Base-by-base conservation (phyloP, 306 rosid species). In the Astragalus glycyphyllos region DNA sequence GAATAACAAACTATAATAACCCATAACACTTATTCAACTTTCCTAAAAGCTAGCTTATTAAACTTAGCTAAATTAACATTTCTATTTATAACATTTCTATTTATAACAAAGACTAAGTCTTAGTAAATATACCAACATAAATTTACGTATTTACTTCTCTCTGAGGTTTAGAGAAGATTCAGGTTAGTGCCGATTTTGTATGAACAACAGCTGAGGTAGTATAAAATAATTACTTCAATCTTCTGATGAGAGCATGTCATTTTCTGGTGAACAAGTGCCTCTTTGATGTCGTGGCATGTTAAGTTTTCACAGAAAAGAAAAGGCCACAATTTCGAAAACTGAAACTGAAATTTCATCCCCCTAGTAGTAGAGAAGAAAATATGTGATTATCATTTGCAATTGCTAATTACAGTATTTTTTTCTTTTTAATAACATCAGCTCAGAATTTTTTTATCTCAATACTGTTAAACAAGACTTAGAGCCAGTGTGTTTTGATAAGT, bases 291-390 rank as follows among this genome's bases (percentile, higher is more conserved):
- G 12, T 37, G 38, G 20, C 10, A 16, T 51, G 54, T 50, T 15
- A 3, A 51, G 44, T 29, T 41, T 41, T 46, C 31, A 4, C 4
- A 42, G 9, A 42, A 14, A 0, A 38, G 11, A 50, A 32, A 46
- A 14, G 34, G 4, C 31, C 32, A 32, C 16, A 2, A 16, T 34
- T 20, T 26, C 44, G 9, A 51, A n/a, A 29, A 65, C 58, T 31
- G 42, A 45, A 65, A 65, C 41, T 65, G 42, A 65, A 65, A 8
- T 46, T 46, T 8, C 12, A 65, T 26, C 6, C 55, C 29, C 69
- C 20, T 32, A 1, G 8, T 11, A 42, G 26, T n/a, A n/a, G 31
- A 31, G 13, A 31, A 31, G 44, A n/a, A 65, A 14, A 65, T 14
- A 46, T 46, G 16, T 4, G 1, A n/a, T 46, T 11, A 46, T 46